phyloP scores from a whole-genome alignment of 331 rosid genomes.

The Cydonia oblonga region DNA sequence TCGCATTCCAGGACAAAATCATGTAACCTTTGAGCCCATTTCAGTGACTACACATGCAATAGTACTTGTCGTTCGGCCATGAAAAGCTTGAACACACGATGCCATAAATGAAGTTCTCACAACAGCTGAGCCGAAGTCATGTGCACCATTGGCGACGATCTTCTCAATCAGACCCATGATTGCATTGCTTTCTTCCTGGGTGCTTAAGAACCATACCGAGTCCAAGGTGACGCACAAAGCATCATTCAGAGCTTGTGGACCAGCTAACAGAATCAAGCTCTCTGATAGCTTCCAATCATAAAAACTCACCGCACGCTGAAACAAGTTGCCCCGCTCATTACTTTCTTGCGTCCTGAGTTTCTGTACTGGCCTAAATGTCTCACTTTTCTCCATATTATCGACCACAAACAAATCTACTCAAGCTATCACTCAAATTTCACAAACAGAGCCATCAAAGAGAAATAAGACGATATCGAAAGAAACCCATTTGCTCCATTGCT shows the following conservation, averaged over 20 bases:
- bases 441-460: not conserved
- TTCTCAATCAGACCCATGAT: constrained; percentile 41
- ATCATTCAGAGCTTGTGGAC: constrained; percentile 57
- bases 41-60: constrained; percentile 49
- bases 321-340: constrained; percentile 47
- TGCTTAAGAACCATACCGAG: constrained; percentile 58
- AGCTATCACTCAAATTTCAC: not conserved
- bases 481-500: not conserved
- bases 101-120: constrained; percentile 69
- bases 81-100: constrained; percentile 71
- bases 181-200: constrained; percentile 47
- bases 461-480: not conserved
- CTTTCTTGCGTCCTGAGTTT: constrained; percentile 34
- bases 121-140: constrained; percentile 57
- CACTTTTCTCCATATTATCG: not conserved
- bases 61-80: constrained; percentile 43
- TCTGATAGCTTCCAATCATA: constrained; percentile 62
- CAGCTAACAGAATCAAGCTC: constrained; percentile 47
- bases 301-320: constrained; percentile 53
- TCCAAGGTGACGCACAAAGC: constrained; percentile 55
- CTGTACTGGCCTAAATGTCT: not conserved
- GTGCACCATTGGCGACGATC: constrained; percentile 54
- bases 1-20: constrained; percentile 63
- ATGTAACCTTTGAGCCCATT: constrained; percentile 60
- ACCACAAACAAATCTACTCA: not conserved